Percentiles rank a stretch among this genome's conserved stretches.
Evolutionary conservation across 495 filamentous ascomycete genomes (phyloP).

Genomic region (Choiromyces venosus): DNA sequence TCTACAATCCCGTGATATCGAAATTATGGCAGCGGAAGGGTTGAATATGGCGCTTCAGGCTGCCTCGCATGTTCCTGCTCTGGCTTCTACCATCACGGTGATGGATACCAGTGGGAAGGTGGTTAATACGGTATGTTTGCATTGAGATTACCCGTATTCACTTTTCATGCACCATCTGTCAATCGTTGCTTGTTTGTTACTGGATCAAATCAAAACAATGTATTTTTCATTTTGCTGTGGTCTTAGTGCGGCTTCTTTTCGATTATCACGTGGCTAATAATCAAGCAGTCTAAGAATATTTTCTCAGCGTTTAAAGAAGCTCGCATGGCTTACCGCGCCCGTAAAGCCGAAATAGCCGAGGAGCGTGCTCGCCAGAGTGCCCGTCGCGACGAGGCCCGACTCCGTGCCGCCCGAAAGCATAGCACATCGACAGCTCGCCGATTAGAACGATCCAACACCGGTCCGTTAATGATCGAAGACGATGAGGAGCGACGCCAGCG

Average conservation of each 20-base stretch:
- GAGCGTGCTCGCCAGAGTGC: conserved; percentile 37
- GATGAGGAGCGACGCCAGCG: conserved; percentile 15
- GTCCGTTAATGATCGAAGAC: conserved; percentile 8
- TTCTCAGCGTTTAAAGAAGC: conserved; percentile 38
- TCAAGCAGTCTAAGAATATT: conserved; percentile 34
- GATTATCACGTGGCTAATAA: neutral
- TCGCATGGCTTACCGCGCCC: conserved; percentile 36
- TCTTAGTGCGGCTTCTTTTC: neutral
- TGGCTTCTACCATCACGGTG: conserved; percentile 24
- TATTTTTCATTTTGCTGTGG: neutral
- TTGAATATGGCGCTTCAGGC: conserved; percentile 28
- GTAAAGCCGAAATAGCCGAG: conserved; percentile 40
- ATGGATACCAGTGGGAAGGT: conserved; percentile 34
- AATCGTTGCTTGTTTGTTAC: conserved; percentile 7
- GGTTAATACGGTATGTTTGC: conserved; percentile 34
- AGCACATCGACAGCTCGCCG: conserved; percentile 8
- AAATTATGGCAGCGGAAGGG: conserved; percentile 20
- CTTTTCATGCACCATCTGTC: conserved; percentile 14
- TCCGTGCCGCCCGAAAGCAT: conserved; percentile 18
- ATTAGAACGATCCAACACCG: conserved; percentile 2
- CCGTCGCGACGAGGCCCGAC: conserved; percentile 25
- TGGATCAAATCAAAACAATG: neutral
- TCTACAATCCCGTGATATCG: neutral
- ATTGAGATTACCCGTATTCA: conserved; percentile 1
- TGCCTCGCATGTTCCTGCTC: conserved; percentile 28